Percentiles rank a stretch among this genome's conserved stretches.
These are phyloP conservation scores for Apiospora sp. DNA, from an alignment of 2,329 filamentous ascomycete species.

Conservation along the genomic window DNA sequence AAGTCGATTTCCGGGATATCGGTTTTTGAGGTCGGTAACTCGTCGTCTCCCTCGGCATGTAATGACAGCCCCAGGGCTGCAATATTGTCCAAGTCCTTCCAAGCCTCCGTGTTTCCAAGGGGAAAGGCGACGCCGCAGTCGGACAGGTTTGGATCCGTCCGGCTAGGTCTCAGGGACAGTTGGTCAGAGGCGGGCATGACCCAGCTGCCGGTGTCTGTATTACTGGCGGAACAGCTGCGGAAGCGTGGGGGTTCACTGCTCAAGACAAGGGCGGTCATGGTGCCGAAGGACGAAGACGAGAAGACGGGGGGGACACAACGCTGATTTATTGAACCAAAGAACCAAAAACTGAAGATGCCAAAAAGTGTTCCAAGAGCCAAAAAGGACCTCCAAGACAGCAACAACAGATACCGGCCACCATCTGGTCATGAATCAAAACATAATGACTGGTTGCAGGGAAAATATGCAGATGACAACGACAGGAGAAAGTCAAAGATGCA, in stretches of 20 bases:
- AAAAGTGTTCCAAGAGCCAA: constrained; percentile 54
- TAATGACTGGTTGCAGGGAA: constrained; percentile 43
- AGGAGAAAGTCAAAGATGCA: constrained; percentile 29
- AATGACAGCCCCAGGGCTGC: constrained; percentile 48
- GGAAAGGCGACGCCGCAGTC: constrained; percentile 46
- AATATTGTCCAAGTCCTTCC: constrained; percentile 51
- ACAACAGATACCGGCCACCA: constrained; percentile 30
- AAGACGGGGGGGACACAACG: background rate
- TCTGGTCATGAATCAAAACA: constrained; percentile 47
- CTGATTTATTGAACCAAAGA: constrained; percentile 28
- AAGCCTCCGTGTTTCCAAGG: constrained; percentile 43
- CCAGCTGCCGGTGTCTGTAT: constrained; percentile 49
- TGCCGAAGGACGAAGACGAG: constrained; percentile 24
- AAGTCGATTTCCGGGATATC: constrained; percentile 39
- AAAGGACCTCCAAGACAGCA: constrained; percentile 43
- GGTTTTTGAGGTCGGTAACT: constrained; percentile 26
- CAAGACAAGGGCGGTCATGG: constrained; percentile 44
- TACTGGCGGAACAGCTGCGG: constrained; percentile 48
- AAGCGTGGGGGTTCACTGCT: constrained; percentile 42
- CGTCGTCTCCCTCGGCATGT: constrained; percentile 42
- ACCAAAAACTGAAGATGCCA: constrained; percentile 40
- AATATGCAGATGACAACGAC: constrained; percentile 33
- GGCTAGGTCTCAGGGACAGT: constrained; percentile 39
- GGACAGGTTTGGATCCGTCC: constrained; percentile 37
- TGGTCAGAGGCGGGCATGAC: constrained; percentile 42